Evolutionary conservation across 768 basidiomycete species (phyloP), one percentile per base, ranked within the genome.

Genomic region (Fibroporia radiculosa): DNA sequence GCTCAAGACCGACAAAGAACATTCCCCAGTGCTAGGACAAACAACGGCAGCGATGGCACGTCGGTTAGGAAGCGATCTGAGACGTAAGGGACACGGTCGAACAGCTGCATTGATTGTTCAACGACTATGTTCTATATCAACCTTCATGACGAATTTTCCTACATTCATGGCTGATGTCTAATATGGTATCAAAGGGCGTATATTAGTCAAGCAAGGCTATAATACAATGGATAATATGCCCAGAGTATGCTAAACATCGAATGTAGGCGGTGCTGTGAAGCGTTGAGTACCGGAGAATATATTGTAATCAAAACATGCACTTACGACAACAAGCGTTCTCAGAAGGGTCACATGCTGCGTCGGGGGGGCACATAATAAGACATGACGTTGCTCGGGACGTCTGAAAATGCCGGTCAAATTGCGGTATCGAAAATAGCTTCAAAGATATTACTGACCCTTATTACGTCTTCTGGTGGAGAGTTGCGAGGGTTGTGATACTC

Each of bases 271-370:
- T 27, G 79, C 74, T 77, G 49, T 19, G n/a, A n/a, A n/a, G n/a
- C 47, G 48, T 50, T 24, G 6, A 25, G 8, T 7, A 24, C 7
- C 5, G 6, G 6, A 10, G 20, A 24, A 12, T 14, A 38, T 19
- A 38, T 18, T 23, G 31, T 27, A n/a, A 13, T 8, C 29, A 4
- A 3, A 38, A 43, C 5, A 2, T 40, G 13, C n/a, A 18, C 85
- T 68, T 61, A 88, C 85, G 86, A 60, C 86, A 90, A 60, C 87
- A 90, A 1, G 84, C 77, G 49, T 86, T 80, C 56, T 86, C 80
- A 23, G 62, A 60, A 12, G 80, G 79, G 54, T 82, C 67, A 54
- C 88, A 90, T 27, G 71, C 73, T 46, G 73, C 73, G 57, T 84
- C 84, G 8, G 74, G 59, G 5, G 84, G 85, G 53, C 87, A 90